A percentile compares a stretch with the other conserved stretches of the same genome.
Evolutionary conservation across 129 eudicot genomes (phyloP).

Genomic region (Glebionis coronaria): DNA sequence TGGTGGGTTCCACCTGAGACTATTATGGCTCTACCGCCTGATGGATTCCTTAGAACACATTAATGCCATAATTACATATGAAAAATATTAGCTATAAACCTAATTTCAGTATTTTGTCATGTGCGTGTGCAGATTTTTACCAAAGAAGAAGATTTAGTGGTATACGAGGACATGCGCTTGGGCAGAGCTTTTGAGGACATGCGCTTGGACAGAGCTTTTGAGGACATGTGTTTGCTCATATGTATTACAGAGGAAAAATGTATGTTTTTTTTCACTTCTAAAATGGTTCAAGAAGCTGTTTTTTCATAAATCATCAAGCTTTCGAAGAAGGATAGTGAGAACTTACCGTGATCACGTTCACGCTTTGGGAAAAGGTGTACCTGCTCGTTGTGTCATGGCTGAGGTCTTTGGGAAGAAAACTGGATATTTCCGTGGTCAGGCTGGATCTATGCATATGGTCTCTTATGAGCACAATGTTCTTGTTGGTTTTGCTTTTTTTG

Average conservation of each 20-base stretch:
- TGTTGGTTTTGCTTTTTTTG: slow-evolving; percentile 25
- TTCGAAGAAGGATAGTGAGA: slow-evolving; percentile 28
- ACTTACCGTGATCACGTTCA: slow-evolving; percentile 29
- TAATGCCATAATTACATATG: too few relatives aligned
- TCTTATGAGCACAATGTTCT: slow-evolving; percentile 21
- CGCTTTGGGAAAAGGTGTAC: slow-evolving; percentile 28
- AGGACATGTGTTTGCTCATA: too few relatives aligned
- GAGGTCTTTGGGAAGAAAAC: slow-evolving; percentile 27
- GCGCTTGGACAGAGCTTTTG: too few relatives aligned
- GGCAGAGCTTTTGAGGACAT: slow-evolving; percentile 28
- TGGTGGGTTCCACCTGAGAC: too few relatives aligned
- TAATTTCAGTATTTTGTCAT: too few relatives aligned
- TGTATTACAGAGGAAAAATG: slow-evolving; percentile 29
- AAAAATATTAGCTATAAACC: too few relatives aligned
- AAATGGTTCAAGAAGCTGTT: slow-evolving; percentile 27
- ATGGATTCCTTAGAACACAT: too few relatives aligned
- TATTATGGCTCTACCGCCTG: too few relatives aligned
- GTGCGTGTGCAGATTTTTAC: slow-evolving; percentile 20
- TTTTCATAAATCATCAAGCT: slow-evolving; percentile 23
- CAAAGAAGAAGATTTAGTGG: slow-evolving; percentile 23
- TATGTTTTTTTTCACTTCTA: too few relatives aligned
- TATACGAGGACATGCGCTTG: slow-evolving; percentile 27
- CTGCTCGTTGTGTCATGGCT: slow-evolving; percentile 22
- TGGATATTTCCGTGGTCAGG: slow-evolving; percentile 29
- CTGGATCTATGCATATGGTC: slow-evolving; percentile 33